phyloP scores from a whole-genome alignment of 2,329 filamentous ascomycete genomes.

The Botryosphaeria dothidea region DNA sequence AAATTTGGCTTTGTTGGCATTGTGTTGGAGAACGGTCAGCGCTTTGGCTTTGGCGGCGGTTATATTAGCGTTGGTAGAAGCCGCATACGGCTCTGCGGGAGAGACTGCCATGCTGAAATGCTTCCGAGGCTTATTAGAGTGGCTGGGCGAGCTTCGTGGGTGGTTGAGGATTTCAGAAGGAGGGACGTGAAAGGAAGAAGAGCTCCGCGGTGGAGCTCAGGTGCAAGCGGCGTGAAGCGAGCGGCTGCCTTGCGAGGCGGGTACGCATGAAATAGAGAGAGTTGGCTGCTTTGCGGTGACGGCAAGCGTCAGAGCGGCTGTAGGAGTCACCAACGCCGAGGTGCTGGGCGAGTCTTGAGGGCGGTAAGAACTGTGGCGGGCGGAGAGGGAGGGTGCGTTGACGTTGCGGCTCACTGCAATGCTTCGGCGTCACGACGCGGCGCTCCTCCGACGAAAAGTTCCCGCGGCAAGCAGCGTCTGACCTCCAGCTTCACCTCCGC shows the following conservation, averaged over 20 bases:
- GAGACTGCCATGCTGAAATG: conserved; percentile 21
- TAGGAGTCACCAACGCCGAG: too few relatives aligned
- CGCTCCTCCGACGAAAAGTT: conserved; percentile 19
- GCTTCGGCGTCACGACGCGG: conserved; percentile 2
- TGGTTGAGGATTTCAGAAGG: conserved; percentile 16
- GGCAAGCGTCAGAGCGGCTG: background rate
- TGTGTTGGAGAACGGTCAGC: conserved; percentile 32
- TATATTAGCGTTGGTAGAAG: conserved; percentile 15
- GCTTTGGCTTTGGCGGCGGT: conserved; percentile 30
- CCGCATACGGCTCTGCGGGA: conserved; percentile 13
- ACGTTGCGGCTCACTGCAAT: background rate
- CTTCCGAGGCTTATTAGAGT: background rate
- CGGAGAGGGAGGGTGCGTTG: background rate
- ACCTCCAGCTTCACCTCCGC: conserved; percentile 16
- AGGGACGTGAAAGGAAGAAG: conserved; percentile 6
- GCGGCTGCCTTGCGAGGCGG: background rate
- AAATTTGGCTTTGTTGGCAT: conserved; percentile 23
- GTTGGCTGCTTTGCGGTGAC: background rate
- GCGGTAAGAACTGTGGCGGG: background rate
- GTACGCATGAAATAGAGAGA: background rate
- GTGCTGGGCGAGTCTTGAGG: background rate
- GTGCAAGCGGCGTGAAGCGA: background rate
- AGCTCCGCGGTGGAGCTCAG: background rate
- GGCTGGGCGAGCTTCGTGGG: conserved; percentile 12
- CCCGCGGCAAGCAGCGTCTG: conserved; percentile 10